Evolutionary conservation across 2,329 filamentous ascomycete species (phyloP), one percentile per base, ranked within the genome.

Genomic region (Alternaria sp.): DNA sequence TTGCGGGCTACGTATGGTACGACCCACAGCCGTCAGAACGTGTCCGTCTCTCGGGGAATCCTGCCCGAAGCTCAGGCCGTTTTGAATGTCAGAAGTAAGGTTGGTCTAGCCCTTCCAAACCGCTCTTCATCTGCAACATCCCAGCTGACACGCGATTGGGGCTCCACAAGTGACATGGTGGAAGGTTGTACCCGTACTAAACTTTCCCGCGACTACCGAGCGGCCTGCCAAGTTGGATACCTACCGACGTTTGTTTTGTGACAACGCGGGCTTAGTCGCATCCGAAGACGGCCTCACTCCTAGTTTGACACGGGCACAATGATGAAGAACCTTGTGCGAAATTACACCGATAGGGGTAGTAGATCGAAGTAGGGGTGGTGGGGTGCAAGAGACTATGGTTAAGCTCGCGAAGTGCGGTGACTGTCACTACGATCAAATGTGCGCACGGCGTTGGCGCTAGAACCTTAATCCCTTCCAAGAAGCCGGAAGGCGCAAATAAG

Each of bases 141-240:
- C 70, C 63, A 62, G 73, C 63, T 66, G 71, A 70, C 72, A 71
- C 65, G 71, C 72, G 71, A 70, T 68, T 65, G 60, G 63, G 57
- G 63, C 59, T 68, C 65, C 65, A 68, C 66, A 56, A 59, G 67
- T 61, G 56, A 64, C 64, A 62, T 62, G 56, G 54, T 60, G 57
- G 60, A 60, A 60, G 67, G 60, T 64, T 65, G 64, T 64, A 63
- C 66, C 65, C 60, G 60, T 62, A 61, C 60, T 54, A 54, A 57
- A 48, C 59, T 65, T 65, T 71, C 65, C 70, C 70, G 70, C 70
- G 68, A 62, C 65, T 70, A 70, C 70, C 68, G 68, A 68, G 54
- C 58, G 55, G 55, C 57, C 62, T 59, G 51, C 59, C 58, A 53
- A 57, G 36, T 54, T 60, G 32, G 57, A 62, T 18, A 32, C 50